These are phyloP conservation scores for Aspergillus sp. DNA, from an alignment of 2,329 filamentous ascomycete species.

Conservation along the genomic window DNA sequence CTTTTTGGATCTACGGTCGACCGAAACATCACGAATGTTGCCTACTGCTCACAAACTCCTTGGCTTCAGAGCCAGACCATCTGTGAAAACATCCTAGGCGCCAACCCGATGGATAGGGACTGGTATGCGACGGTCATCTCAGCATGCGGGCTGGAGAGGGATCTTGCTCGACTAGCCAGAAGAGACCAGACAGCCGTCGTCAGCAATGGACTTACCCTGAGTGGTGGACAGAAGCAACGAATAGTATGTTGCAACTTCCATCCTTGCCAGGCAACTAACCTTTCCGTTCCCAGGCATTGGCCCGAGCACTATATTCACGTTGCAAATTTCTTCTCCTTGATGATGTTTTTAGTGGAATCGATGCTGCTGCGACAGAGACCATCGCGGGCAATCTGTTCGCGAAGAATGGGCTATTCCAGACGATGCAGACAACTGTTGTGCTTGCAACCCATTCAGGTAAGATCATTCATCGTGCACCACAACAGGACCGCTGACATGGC, in stretches of 20 bases:
- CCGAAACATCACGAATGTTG: slow-evolving; percentile 25
- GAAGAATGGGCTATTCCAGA: slow-evolving; percentile 39
- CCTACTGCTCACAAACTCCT: slow-evolving; percentile 39
- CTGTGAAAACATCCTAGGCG: slow-evolving; percentile 35
- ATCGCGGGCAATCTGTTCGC: slow-evolving; percentile 46
- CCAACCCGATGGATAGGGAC: slow-evolving; percentile 28
- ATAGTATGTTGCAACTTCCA: slow-evolving; percentile 29
- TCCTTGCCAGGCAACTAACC: too few species aligned
- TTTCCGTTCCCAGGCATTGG: slow-evolving; percentile 42
- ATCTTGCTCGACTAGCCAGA: slow-evolving; percentile 35
- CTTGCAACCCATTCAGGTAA: slow-evolving; percentile 34
- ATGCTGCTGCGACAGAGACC: slow-evolving; percentile 44
- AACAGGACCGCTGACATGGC: too few species aligned
- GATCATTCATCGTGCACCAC: too few species aligned
- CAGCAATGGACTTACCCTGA: slow-evolving; percentile 48
- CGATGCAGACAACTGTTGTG: slow-evolving; percentile 35
- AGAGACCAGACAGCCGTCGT: slow-evolving; percentile 46
- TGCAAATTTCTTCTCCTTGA: slow-evolving; percentile 47
- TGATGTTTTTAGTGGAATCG: slow-evolving; percentile 49
- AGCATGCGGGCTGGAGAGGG: slow-evolving; percentile 34
- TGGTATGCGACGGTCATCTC: slow-evolving; percentile 36
- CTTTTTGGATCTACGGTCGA: slow-evolving; percentile 30
- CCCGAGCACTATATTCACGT: slow-evolving; percentile 48
- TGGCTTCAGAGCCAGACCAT: slow-evolving; percentile 40
- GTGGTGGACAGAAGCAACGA: slow-evolving; percentile 50